Base-by-base conservation (phyloP, 2,329 filamentous ascomycete genomes). In the Huntiella abstrusa region DNA sequence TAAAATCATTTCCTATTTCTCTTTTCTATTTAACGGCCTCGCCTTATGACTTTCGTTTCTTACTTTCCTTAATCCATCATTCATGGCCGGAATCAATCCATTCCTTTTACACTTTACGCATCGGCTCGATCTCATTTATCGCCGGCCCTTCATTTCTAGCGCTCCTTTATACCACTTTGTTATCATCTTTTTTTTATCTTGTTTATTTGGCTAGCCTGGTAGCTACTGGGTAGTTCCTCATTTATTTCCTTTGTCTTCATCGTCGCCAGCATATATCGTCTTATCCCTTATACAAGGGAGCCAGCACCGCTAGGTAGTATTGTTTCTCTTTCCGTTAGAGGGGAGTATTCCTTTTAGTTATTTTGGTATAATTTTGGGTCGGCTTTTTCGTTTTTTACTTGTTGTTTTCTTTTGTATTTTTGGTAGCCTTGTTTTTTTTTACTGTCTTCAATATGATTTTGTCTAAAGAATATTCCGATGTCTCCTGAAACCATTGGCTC, bases 1-100 rank as follows among this genome's bases (percentile, higher is more conserved):
- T 7, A 39, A 22, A 32, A 34, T 37, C 41, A 43, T 51, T 49
- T 16, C 28, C 37, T 36, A 12, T 41, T 43, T 50, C 11, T 34
- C 19, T 43, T 41, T 34, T 41, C 19, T 38, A 47, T 45, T 47
- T 41, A 38, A 33, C 41, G 36, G 41, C 37, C 19, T 44, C 22
- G 37, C 12, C 8, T 35, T 35, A 32, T 33, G 17, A 19, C 19
- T 39, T 41, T 35, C 40, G 38, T 33, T 39, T 47, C 32, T 33
- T 19, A 47, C 45, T 7, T 13, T 35, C 41, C 11, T 12, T 46
- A 12, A 34, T 35, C n/a, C 41, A 43, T 34, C 22, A 13, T 4
- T 34, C 41, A 28, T 28, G 22, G 22, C 22, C 22, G 22, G 22
- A 28, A 28, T 28, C 22, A 6, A 10, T 43, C 3, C 39, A 35